A percentile compares a stretch with the other conserved stretches of the same genome.
Conservation (phyloP, 164 flowering plant species). For the Umbellularia californica region DNA sequence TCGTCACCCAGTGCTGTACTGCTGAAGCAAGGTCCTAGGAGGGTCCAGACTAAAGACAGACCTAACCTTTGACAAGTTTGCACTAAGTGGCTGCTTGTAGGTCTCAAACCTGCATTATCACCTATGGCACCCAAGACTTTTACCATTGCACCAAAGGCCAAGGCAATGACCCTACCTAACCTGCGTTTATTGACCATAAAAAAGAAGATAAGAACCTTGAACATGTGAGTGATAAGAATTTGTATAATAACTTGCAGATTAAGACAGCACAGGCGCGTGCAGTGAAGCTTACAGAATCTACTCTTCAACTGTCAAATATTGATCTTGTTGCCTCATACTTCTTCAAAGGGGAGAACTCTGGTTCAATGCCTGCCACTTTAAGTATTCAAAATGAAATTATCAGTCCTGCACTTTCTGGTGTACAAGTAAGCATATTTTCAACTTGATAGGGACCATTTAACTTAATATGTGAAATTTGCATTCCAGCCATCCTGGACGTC, state of each 20-base stretch:
- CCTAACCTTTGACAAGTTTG: too few species aligned
- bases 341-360: slow-evolving; percentile 52
- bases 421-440: slow-evolving; percentile 41
- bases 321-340: slow-evolving; percentile 66
- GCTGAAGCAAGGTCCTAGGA: too few species aligned
- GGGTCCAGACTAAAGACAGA: too few species aligned
- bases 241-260: slow-evolving; percentile 47
- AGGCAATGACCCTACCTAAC: background rate
- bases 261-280: slow-evolving; percentile 57
- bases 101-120: too few species aligned
- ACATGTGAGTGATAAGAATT: background rate
- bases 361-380: slow-evolving; percentile 47
- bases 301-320: slow-evolving; percentile 76
- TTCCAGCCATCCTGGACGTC: background rate
- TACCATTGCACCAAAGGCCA: too few species aligned
- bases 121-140: too few species aligned
- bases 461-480: background rate
- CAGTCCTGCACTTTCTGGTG: slow-evolving; percentile 64
- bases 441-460: background rate
- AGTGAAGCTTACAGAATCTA: slow-evolving; percentile 63
- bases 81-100: too few species aligned
- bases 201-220: background rate
- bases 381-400: slow-evolving; percentile 68
- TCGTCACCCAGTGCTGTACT: too few species aligned
- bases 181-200: background rate